These are phyloP conservation scores for Fusarium sacchari DNA, from an alignment of 2,329 filamentous ascomycete species.

Conservation along the genomic window DNA sequence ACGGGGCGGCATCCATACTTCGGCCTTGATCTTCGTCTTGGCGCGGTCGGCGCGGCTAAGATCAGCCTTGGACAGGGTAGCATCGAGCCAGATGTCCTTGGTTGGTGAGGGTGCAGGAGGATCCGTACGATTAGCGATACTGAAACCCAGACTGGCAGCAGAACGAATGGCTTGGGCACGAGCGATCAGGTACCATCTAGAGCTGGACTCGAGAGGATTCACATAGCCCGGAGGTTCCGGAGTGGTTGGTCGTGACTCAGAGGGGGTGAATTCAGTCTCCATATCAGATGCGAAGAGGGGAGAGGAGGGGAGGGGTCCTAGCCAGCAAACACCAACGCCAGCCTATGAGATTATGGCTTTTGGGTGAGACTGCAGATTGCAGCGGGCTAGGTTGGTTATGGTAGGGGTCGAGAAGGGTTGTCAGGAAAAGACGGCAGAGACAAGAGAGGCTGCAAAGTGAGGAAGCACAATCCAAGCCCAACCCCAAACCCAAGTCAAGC, in stretches of 20 bases:
- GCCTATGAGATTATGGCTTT: conserved; percentile 10
- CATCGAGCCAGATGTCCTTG: conserved; percentile 54
- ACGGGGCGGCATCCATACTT: conserved; percentile 57
- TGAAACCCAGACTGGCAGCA: conserved; percentile 56
- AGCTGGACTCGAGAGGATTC: conserved; percentile 56
- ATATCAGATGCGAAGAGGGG: conserved; percentile 29
- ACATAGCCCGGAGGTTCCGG: conserved; percentile 52
- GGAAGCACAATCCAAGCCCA: conserved; percentile 11
- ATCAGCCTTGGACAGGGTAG: conserved; percentile 51
- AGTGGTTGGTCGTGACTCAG: conserved; percentile 45
- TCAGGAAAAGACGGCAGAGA: neutral
- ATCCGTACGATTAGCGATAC: conserved; percentile 54
- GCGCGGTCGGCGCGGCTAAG: conserved; percentile 45
- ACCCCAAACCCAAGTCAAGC: conserved; percentile 2
- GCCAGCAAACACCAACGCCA: neutral
- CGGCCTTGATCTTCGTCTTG: conserved; percentile 55
- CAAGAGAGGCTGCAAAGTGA: conserved; percentile 7
- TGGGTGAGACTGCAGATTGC: conserved; percentile 18
- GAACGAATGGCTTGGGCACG: conserved; percentile 57
- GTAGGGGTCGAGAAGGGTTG: conserved; percentile 8
- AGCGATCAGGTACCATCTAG: conserved; percentile 56
- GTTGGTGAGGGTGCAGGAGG: conserved; percentile 53
- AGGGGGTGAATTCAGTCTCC: conserved; percentile 44
- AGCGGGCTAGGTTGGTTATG: conserved; percentile 6
- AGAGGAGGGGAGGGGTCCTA: conserved; percentile 16